phyloP scores from a whole-genome alignment of 2,329 filamentous ascomycete genomes.

The Ophiocordyceps sinensis region DNA sequence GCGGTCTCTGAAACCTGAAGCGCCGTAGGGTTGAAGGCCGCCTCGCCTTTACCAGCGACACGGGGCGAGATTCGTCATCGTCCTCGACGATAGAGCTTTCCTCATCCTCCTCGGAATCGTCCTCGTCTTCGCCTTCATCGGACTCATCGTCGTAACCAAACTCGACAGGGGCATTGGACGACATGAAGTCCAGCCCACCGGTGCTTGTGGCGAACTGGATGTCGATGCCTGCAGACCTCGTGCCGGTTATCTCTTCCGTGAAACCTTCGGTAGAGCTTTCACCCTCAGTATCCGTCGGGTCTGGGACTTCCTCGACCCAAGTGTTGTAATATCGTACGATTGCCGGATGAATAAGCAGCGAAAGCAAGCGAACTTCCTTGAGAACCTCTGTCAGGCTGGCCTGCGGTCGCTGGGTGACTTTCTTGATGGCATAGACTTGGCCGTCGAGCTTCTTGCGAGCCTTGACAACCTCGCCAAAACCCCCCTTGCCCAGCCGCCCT shows the following conservation, averaged over 20 bases:
- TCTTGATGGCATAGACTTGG: constrained; percentile 91
- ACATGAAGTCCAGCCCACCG: constrained; percentile 83
- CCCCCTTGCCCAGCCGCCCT: constrained; percentile 77
- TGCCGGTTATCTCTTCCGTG: constrained; percentile 19
- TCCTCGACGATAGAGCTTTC: constrained; percentile 22
- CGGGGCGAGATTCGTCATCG: constrained; percentile 9
- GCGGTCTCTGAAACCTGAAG: constrained; percentile 31
- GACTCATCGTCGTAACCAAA: constrained; percentile 47
- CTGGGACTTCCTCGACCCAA: constrained; percentile 67
- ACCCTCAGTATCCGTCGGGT: constrained; percentile 39
- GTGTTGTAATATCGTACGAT: constrained; percentile 87
- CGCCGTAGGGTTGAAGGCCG: constrained; percentile 14
- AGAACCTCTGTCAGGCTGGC: constrained; percentile 68
- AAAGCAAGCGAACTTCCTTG: constrained; percentile 76
- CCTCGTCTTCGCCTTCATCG: constrained; percentile 31
- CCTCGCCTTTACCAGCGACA: constrained; percentile 17
- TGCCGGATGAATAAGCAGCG: constrained; percentile 79
- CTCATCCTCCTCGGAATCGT: constrained; percentile 30
- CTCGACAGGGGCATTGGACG: constrained; percentile 66
- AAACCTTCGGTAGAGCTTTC: constrained; percentile 39
- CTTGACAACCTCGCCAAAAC: constrained; percentile 93
- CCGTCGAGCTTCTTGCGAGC: constrained; percentile 89
- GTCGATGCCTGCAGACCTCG: constrained; percentile 24
- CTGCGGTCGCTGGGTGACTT: constrained; percentile 72
- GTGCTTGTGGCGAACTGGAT: constrained; percentile 58